These are phyloP conservation scores for Dictyostelium gargantuum DNA, from an alignment of 208 protist genomes.

Conservation along the genomic window DNA sequence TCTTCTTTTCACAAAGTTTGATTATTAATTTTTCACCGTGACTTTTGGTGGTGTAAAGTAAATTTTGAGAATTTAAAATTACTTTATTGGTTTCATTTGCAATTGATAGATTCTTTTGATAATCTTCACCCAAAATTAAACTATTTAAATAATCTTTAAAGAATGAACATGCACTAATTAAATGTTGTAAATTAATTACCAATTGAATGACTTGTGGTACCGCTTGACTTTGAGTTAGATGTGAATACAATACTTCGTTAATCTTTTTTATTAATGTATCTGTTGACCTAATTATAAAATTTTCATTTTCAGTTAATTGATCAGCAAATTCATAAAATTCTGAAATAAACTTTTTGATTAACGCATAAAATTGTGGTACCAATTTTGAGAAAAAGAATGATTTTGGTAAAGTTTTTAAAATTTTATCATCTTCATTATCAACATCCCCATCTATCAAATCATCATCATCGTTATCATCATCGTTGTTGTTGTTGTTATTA, in stretches of 20 bases:
- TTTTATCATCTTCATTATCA: not conserved
- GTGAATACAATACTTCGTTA: conserved; percentile 14
- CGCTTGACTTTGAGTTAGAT: not conserved
- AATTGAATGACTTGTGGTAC: conserved; percentile 44
- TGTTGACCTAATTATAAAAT: conserved; percentile 53
- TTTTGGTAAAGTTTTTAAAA: not conserved
- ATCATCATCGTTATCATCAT: not conserved
- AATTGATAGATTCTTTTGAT: not conserved
- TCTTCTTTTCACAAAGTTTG: conserved; percentile 36
- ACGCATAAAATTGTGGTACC: conserved; percentile 54
- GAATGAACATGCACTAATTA: conserved; percentile 26
- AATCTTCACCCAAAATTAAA: conserved; percentile 4
- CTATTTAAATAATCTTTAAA: conserved; percentile 57
- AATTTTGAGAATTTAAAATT: not conserved
- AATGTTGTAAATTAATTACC: conserved; percentile 40
- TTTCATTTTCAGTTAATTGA: conserved; percentile 57
- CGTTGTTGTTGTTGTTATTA: not conserved
- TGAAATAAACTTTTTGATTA: conserved; percentile 48
- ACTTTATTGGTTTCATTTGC: not conserved
- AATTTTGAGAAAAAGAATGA: conserved; percentile 52
- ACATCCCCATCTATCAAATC: not conserved
- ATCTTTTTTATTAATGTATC: conserved; percentile 49
- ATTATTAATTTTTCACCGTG: conserved; percentile 51
- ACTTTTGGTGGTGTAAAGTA: conserved; percentile 13
- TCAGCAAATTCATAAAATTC: conserved; percentile 57